These are phyloP conservation scores for Yarrowia sp. DNA, from an alignment of 805 yeast genomes.

Conservation along the genomic window DNA sequence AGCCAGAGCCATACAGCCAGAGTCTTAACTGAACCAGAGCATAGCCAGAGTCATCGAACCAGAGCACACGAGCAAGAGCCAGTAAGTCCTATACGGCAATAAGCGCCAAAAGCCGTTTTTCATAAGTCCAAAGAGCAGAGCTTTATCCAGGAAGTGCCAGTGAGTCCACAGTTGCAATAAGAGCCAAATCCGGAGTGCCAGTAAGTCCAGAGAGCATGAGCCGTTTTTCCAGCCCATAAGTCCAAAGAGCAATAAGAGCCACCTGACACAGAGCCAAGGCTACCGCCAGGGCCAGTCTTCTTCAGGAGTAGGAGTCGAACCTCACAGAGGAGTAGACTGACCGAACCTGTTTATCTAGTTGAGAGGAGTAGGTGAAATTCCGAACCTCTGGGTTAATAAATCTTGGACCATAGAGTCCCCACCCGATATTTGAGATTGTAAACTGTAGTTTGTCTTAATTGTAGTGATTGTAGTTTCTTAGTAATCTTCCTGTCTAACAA, in stretches of 20 bases:
- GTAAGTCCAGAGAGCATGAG: background rate
- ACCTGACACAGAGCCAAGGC: background rate
- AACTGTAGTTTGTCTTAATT: too few relatives aligned
- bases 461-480: background rate
- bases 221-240: background rate
- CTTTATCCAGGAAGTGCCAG: background rate
- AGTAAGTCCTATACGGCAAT: slow-evolving; percentile 1
- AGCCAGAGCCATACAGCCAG: too few relatives aligned
- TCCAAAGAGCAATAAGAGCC: background rate
- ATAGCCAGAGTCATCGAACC: too few relatives aligned
- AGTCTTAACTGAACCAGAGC: too few relatives aligned
- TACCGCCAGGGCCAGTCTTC: background rate
- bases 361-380: slow-evolving; percentile 13
- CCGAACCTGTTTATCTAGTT: slow-evolving; percentile 10
- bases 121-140: too few relatives aligned
- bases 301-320: slow-evolving; percentile 5
- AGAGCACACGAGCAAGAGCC: background rate
- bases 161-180: background rate
- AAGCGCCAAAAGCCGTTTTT: background rate
- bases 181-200: background rate
- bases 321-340: background rate
- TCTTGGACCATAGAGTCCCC: background rate
- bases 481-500: too few relatives aligned
- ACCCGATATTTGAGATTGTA: background rate
- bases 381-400: slow-evolving; percentile 13